These are phyloP conservation scores for Ramalina peruviana DNA, from an alignment of 495 filamentous ascomycete species.

Conservation along the genomic window DNA sequence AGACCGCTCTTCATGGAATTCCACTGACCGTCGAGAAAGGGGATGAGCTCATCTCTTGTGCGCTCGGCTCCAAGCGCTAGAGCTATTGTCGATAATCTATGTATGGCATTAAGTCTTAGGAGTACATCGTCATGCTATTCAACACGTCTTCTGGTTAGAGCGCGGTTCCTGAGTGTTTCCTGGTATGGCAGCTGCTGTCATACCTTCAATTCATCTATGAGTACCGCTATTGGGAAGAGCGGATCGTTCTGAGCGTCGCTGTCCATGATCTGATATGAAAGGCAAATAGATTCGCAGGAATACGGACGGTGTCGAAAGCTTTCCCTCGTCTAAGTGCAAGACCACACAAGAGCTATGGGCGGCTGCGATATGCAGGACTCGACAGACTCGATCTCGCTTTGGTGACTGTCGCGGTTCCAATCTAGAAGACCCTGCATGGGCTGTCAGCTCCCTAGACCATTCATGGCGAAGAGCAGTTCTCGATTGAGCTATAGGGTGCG, in stretches of 20 bases:
- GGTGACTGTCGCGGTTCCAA: no score
- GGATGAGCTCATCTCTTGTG: slow-evolving; percentile 94
- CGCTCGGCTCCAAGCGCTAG: slow-evolving; percentile 88
- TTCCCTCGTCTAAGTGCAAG: no score
- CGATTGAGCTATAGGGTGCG: no score
- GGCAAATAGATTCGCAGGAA: neutral
- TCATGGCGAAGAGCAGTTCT: no score
- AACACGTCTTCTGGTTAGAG: neutral
- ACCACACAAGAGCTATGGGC: no score
- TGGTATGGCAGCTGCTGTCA: slow-evolving; percentile 12
- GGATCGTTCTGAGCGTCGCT: slow-evolving; percentile 73
- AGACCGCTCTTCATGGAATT: neutral
- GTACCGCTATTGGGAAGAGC: slow-evolving; percentile 96
- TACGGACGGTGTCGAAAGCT: neutral
- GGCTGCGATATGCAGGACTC: no score
- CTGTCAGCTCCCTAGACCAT: no score
- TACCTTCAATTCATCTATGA: slow-evolving; percentile 99
- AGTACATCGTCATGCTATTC: slow-evolving; percentile 91
- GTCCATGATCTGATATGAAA: slow-evolving; percentile 37
- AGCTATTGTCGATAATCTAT: slow-evolving; percentile 93
- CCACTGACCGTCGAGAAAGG: slow-evolving; percentile 84
- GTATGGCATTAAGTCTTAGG: slow-evolving; percentile 93
- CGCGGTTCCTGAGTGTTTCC: neutral
- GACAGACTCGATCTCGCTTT: no score
- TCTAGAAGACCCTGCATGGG: no score